Conservation (phyloP, 2,329 filamentous ascomycete genomes). For the Escovopsis sp. region DNA sequence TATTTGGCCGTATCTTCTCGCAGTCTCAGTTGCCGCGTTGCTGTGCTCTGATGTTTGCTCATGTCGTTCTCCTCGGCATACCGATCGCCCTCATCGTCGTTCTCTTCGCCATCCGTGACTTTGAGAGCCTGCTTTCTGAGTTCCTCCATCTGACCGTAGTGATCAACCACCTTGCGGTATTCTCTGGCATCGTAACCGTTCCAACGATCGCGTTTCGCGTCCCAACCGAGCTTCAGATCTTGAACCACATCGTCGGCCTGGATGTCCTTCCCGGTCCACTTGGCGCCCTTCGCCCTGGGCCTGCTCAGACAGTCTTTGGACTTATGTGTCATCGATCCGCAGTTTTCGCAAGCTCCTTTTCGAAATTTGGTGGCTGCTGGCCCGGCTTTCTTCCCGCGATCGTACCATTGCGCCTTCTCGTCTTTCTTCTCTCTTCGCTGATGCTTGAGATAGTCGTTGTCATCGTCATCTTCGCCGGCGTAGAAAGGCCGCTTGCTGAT, state of each 20-base stretch:
- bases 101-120: constrained; percentile 15
- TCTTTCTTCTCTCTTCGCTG: constrained; percentile 55
- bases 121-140: constrained; percentile 44
- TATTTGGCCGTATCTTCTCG: constrained; percentile 97
- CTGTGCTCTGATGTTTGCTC: constrained; percentile 82
- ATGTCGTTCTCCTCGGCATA: constrained; percentile 96
- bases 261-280: constrained; percentile 85
- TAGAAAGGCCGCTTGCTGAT: constrained; percentile 98
- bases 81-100: constrained; percentile 48
- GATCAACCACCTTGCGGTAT: constrained; percentile 74
- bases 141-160: constrained; percentile 75
- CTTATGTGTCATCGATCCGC: constrained; percentile 93
- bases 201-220: constrained; percentile 95
- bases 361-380: constrained; percentile 91
- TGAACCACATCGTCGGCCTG: constrained; percentile 82
- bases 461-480: constrained; percentile 61
- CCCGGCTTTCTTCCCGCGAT: constrained; percentile 69
- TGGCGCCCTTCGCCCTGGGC: constrained; percentile 77
- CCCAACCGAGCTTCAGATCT: constrained; percentile 80
- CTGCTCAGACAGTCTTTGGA: constrained; percentile 84
- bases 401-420: constrained; percentile 77
- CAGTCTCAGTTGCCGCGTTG: constrained; percentile 78
- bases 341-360: constrained; percentile 97
- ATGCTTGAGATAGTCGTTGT: constrained; percentile 88
- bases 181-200: constrained; percentile 91